These are phyloP conservation scores for Paramyrothecium sp. DNA, from an alignment of 2,329 filamentous ascomycete genomes.

Conservation along the genomic window DNA sequence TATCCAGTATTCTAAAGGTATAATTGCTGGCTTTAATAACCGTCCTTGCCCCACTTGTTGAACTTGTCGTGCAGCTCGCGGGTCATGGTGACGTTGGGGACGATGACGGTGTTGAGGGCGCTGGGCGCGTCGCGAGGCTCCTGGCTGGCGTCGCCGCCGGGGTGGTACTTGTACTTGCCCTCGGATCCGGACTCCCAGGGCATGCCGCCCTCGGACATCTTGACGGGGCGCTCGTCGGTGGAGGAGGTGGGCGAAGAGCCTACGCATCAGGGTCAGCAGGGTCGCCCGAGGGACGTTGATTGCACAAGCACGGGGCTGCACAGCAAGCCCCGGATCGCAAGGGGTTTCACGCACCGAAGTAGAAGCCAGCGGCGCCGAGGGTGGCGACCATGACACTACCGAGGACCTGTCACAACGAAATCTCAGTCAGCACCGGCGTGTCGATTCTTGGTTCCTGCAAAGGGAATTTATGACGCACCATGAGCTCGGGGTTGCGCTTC, in stretches of 20 bases:
- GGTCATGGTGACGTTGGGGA: slow-evolving; percentile 90
- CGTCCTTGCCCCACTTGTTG: slow-evolving; percentile 99
- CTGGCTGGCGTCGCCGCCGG: slow-evolving; percentile 75
- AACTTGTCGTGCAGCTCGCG: slow-evolving; percentile 93
- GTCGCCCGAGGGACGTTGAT: slow-evolving; percentile 1
- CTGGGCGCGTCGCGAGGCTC: slow-evolving; percentile 87
- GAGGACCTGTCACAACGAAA: slow-evolving; percentile 64
- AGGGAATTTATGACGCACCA: slow-evolving; percentile 39
- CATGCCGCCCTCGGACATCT: slow-evolving; percentile 75
- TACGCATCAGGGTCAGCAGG: slow-evolving; percentile 24
- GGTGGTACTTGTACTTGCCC: slow-evolving; percentile 77
- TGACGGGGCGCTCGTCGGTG: slow-evolving; percentile 76
- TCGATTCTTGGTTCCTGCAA: slow-evolving; percentile 8
- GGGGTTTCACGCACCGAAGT: slow-evolving; percentile 63
- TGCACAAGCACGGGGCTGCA: not conserved
- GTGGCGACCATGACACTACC: slow-evolving; percentile 87
- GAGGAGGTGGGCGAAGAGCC: slow-evolving; percentile 82
- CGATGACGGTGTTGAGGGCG: slow-evolving; percentile 90
- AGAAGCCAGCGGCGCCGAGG: slow-evolving; percentile 85
- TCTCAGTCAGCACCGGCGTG: slow-evolving; percentile 9
- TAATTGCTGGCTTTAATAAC: slow-evolving; percentile 48
- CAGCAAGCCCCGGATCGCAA: not conserved
- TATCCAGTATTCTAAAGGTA: slow-evolving; percentile 6
- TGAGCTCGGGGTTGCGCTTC: slow-evolving; percentile 51
- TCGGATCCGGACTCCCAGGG: slow-evolving; percentile 78